phyloP scores from a whole-genome alignment of 2,329 filamentous ascomycete species.

The Davidsoniella virescens region DNA sequence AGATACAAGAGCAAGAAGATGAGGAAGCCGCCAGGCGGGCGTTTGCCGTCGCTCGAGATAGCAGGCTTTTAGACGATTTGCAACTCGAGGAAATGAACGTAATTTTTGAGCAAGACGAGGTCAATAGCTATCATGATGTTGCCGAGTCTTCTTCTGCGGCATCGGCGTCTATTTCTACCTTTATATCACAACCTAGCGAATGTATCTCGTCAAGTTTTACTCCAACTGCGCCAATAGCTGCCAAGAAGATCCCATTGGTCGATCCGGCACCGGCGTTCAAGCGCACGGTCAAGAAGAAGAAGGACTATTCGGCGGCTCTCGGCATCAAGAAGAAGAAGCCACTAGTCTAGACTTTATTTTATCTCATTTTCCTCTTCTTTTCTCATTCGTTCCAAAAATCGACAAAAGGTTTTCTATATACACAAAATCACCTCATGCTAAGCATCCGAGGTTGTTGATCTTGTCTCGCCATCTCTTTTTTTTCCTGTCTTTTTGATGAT shows the following conservation, averaged over 20 bases:
- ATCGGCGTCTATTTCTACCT: slow-evolving; percentile 6
- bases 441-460: too few species aligned
- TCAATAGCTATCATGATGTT: background rate
- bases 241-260: slow-evolving; percentile 13
- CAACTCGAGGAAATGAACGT: slow-evolving; percentile 21
- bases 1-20: slow-evolving; percentile 61
- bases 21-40: slow-evolving; percentile 65
- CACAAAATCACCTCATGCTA: too few species aligned
- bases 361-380: background rate
- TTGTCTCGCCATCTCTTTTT: too few species aligned
- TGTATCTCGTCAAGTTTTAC: background rate
- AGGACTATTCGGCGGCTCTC: slow-evolving; percentile 55
- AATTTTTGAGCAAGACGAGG: slow-evolving; percentile 8
- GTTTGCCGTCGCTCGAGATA: slow-evolving; percentile 48
- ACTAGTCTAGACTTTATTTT: slow-evolving; percentile 28
- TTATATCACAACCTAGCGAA: background rate
- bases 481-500: too few species aligned
- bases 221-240: slow-evolving; percentile 7
- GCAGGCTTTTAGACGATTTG: slow-evolving; percentile 36
- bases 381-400: too few species aligned
- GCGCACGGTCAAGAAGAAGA: slow-evolving; percentile 71
- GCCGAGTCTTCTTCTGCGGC: slow-evolving; percentile 1
- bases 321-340: slow-evolving; percentile 77
- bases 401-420: too few species aligned
- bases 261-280: slow-evolving; percentile 36